Evolutionary conservation across 768 basidiomycete genomes (phyloP), one percentile per base, ranked within the genome.

Genomic region (Macrolepiota fuliginosa): DNA sequence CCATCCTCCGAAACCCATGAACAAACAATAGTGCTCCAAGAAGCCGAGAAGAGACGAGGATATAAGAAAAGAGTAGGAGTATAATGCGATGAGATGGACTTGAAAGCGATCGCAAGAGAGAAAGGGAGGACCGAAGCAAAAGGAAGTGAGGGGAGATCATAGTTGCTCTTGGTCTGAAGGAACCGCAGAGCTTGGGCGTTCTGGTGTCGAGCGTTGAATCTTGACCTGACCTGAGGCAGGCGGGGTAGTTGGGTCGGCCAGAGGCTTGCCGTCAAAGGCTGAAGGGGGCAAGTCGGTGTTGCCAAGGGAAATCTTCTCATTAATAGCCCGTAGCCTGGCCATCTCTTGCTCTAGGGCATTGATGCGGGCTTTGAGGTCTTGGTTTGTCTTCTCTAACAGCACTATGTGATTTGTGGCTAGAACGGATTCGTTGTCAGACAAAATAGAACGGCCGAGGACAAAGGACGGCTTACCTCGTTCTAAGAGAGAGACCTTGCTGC

Each of bases 401-500:
- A 84, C 77, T 69, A 94, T 92, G 71, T 93, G 88, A 71, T 88
- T 89, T 47, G 91, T 92, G 25, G 91, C 91, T 93, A 67, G 47
- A 64, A 25, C 45, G 12, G 13, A 5, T 24, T 22, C 12, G 22
- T 49, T 27, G 42, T 62, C 37, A 59, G 60, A 52, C 62, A 66
- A 56, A 59, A 52, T 22, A 54, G 53, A 46, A 49, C 19, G 42
- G 65, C 58, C 60, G 52, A 63, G 53, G 56, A 47, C 37, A 63
- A 58, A 64, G 35, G 53, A 9, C 39, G 27, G 70, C 83, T 62
- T 69, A 93, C 92, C 91, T 83, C 94, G 83, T 75, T 95, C 94
- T 59, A 96, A 79, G 61, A 95, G 76, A 25, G 90, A 92, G 17
- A 94, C 91, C 72, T 96, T 96, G 77, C 91, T 93, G 72, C 89